These are phyloP conservation scores for Nitzschia palea DNA, from an alignment of 108 stramenopile genomes.

Conservation along the genomic window DNA sequence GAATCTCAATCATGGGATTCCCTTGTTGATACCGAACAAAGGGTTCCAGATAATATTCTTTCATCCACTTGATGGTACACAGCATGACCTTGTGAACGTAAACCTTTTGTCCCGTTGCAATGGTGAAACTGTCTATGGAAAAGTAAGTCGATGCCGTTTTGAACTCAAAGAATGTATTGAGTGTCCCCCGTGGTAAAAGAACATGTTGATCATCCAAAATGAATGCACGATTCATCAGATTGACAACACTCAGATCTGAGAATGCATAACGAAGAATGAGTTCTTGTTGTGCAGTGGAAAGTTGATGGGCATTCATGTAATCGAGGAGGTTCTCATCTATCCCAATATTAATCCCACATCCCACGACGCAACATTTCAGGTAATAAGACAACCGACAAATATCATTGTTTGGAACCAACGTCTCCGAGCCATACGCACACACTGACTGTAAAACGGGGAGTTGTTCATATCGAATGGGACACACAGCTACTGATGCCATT, in stretches of 20 bases:
- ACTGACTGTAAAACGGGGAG: constrained; percentile 17
- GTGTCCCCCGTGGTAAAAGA: constrained; percentile 19
- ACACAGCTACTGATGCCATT: neutral
- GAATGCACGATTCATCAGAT: constrained; percentile 17
- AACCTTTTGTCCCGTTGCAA: constrained; percentile 1
- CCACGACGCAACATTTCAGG: constrained; percentile 24
- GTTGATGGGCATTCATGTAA: constrained; percentile 17
- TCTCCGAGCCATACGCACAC: constrained; percentile 23
- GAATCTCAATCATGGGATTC: constrained; percentile 15
- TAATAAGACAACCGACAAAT: constrained; percentile 31
- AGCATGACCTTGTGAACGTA: constrained; percentile 28
- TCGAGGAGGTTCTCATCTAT: constrained; percentile 17
- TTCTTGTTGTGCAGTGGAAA: constrained; percentile 12
- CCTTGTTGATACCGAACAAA: constrained; percentile 29
- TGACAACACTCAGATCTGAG: constrained; percentile 7
- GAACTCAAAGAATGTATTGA: constrained; percentile 29
- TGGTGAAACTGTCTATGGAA: constrained; percentile 9
- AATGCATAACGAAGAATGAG: constrained; percentile 5
- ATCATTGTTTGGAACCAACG: constrained; percentile 22
- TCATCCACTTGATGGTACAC: constrained; percentile 22
- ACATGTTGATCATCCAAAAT: constrained; percentile 25
- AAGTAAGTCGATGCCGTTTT: constrained; percentile 23
- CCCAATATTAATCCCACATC: constrained; percentile 14
- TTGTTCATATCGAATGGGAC: constrained; percentile 10
- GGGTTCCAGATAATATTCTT: constrained; percentile 21